Base-by-base conservation (phyloP, 2,329 filamentous ascomycete genomes). In the Bimuria novae-zelandiae region DNA sequence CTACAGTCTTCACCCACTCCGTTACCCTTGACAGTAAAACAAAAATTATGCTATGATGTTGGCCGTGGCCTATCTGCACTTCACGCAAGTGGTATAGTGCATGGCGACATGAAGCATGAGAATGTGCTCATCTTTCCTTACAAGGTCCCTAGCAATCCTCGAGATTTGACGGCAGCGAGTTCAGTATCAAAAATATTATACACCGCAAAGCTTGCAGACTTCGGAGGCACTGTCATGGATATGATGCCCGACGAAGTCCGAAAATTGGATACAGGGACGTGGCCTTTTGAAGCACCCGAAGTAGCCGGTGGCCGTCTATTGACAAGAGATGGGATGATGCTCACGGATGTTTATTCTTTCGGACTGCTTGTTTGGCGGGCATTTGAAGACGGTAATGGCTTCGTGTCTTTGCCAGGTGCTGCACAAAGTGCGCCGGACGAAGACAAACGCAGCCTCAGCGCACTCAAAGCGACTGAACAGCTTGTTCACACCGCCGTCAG, bases 51-150 rank as follows among this genome's bases (percentile, higher is more conserved):
- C 50, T 51, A 55, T 25, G 56, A 58, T 33, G 52, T 58, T 6
- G 49, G 41, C 1, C 36, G 39, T 12, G 56, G 43, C 1, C 25
- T 59, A 4, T 49, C 42, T 8, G 50, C 47, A 8, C 53, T 59
- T 3, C 56, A 59, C 17, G 49, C 49, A 8, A 49, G 36, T 22
- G 52, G 49, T 3, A 54, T 59, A 8, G 47, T 59, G 11, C 56
- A 59, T 46, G 56, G 56, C 25, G 53, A 56, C 22, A 32, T 59
- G 47, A 59, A 59, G 14, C 49, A 54, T 36, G 50, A 59, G n/a
- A 59, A 56, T 33, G 53, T 59, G 3, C 39, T 59, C 11, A 54
- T 55, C 6, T 40, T 59, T 39, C 46, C 39, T 37, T 27, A 29
- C n/a, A 36, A 51, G 14, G 2, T 8, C 4, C 16, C 36, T 3